phyloP scores from a whole-genome alignment of 768 basidiomycete genomes.

The Thelephora ganbajun region DNA sequence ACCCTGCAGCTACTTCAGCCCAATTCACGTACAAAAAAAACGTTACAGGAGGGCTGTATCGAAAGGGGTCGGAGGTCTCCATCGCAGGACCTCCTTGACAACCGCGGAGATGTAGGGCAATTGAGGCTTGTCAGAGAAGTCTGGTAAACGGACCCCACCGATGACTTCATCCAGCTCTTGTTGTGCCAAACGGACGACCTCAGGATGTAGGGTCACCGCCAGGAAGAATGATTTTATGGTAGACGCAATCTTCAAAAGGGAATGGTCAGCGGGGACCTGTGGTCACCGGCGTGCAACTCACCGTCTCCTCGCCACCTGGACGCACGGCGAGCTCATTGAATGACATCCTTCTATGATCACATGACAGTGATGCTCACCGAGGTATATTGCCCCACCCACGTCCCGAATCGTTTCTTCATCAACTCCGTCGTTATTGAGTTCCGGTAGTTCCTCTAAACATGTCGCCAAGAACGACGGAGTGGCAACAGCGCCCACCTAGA shows the following conservation, averaged over 20 bases:
- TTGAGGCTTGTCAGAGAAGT: constrained; percentile 5
- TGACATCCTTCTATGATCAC: too few relatives aligned
- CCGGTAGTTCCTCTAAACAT: constrained; percentile 27
- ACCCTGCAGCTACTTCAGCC: constrained; percentile 20
- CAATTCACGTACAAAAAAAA: not conserved
- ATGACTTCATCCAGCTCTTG: constrained; percentile 13
- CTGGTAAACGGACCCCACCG: constrained; percentile 10
- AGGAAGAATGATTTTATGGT: constrained; percentile 9
- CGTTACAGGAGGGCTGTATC: constrained; percentile 1
- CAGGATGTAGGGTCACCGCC: constrained; percentile 11
- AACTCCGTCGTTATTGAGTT: constrained; percentile 8
- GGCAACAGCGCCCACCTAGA: not conserved
- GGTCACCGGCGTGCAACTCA: not conserved
- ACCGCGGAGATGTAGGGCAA: constrained; percentile 15
- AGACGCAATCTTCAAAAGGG: constrained; percentile 4
- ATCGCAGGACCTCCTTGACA: constrained; percentile 13
- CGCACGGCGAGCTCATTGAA: not conserved
- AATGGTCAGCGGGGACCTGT: not conserved
- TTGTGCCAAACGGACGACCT: constrained; percentile 12
- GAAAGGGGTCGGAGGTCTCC: constrained; percentile 10
- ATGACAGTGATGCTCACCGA: not conserved
- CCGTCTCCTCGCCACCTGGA: constrained; percentile 6
- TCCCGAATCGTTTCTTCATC: constrained; percentile 15
- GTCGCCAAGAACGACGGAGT: constrained; percentile 16
- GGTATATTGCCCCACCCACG: not conserved